Conservation (phyloP, 257 asterid species). For the Solanum lignicaule region DNA sequence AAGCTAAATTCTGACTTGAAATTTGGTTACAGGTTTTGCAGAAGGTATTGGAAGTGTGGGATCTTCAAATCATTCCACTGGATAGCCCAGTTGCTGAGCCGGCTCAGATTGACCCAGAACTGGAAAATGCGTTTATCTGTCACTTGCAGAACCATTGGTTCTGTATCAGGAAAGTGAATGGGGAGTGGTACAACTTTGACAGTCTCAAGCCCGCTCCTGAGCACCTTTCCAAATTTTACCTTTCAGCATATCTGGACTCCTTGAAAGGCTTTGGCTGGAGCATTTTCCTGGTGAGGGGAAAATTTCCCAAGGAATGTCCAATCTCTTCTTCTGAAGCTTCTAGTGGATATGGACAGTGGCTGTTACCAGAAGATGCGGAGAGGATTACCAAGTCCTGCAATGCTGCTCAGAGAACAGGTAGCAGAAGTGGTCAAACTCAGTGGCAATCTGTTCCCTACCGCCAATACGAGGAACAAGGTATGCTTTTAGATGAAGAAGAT, state of each 20-base stretch:
- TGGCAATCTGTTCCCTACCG: conserved; percentile 11
- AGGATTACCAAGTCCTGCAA: conserved; percentile 79
- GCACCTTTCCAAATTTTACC: conserved; percentile 96
- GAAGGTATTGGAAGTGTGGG: conserved; percentile 95
- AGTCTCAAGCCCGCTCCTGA: conserved; percentile 57
- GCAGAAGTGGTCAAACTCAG: conserved; percentile 9
- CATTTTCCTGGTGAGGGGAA: conserved; percentile 82
- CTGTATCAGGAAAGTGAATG: conserved; percentile 85
- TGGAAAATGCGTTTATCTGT: conserved; percentile 80
- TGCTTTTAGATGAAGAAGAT: conserved; percentile 47
- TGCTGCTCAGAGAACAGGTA: conserved; percentile 17
- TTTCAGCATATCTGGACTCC: conserved; percentile 87
- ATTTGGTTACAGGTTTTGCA: conserved; percentile 53
- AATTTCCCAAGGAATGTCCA: conserved; percentile 77
- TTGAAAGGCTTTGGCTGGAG: conserved; percentile 88
- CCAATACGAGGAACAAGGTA: conserved; percentile 17
- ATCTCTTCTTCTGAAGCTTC: conserved; percentile 73
- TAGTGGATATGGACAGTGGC: conserved; percentile 90
- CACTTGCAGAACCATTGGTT: conserved; percentile 95
- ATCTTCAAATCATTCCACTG: conserved; percentile 80
- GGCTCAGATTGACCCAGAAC: conserved; percentile 87
- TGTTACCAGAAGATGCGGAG: conserved; percentile 82
- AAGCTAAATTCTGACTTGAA: background rate
- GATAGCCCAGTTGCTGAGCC: conserved; percentile 91
- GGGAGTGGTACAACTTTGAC: conserved; percentile 57